Evolutionary conservation across 2,329 filamentous ascomycete genomes (phyloP), one percentile per base, ranked within the genome.

Genomic region (Allantophomopsis cytisporea): DNA sequence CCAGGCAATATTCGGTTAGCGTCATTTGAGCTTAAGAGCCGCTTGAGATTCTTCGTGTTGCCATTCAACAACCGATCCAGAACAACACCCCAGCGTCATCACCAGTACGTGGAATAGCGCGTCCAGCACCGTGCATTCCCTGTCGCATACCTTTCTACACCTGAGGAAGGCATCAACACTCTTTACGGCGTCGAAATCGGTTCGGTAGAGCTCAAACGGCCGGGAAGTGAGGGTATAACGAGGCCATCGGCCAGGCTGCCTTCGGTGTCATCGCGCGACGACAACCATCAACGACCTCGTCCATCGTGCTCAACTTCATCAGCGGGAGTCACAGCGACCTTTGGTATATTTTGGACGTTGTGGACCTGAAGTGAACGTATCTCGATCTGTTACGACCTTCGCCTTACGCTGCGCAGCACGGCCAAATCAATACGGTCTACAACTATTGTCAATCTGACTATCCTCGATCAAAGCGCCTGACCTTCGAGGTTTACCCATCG

Each of bases 81-180:
- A 36, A 32, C 33, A 33, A 41, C 36, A 45, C 39, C 43, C 43
- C 41, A 32, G 20, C 40, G 42, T 34, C 42, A 39, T 39, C 47
- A 40, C 41, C 42, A 41, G 42, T 42, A 37, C 35, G 37, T 46
- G 53, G 55, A 52, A 54, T 54, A 46, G 53, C 55, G 50, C 53
- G 48, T 47, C 39, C 30, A 40, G 31, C 37, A 50, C 49, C 54
- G 55, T 54, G 54, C 47, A 52, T 56, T 54, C 53, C 51, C 46
- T 42, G 43, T 38, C 30, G 44, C 44, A 43, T 39, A 45, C 47
- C 50, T 55, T 55, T 53, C 52, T 50, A 41, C 30, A 42, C 45
- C 47, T 49, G 43, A 53, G 54, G 52, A 56, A 46, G 39, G 39
- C 43, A 41, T 37, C 28, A 39, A 50, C 49, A 47, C 42, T 51